Evolutionary conservation across 1,284 basidiomycete genomes (phyloP).

Genomic region (Xerocomus nothofagi): DNA sequence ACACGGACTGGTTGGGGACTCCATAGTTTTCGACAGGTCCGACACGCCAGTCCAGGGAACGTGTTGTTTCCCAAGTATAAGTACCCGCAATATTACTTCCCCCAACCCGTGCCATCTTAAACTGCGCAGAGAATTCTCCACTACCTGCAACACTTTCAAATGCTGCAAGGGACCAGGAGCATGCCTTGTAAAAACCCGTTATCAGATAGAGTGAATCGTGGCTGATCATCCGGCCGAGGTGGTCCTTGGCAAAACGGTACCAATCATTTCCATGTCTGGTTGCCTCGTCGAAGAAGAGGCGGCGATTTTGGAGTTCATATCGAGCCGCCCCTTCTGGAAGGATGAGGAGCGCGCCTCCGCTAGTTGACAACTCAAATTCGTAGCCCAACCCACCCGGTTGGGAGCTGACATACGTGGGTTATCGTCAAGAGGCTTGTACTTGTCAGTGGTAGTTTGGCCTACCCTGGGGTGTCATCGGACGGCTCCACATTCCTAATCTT

Average conservation of each 20-base stretch:
- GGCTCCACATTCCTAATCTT: slow-evolving; percentile 1
- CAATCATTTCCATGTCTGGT: slow-evolving; percentile 4
- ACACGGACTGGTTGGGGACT: slow-evolving; percentile 8
- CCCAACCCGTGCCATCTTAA: slow-evolving; percentile 2
- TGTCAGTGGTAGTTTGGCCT: not conserved
- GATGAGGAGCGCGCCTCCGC: slow-evolving; percentile 15
- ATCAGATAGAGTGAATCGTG: slow-evolving; percentile 18
- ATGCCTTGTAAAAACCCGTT: slow-evolving; percentile 14
- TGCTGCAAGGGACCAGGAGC: slow-evolving; percentile 19
- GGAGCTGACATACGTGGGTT: not conserved
- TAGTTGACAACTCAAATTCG: slow-evolving; percentile 7
- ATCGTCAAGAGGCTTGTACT: not conserved
- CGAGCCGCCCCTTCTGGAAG: slow-evolving; percentile 13
- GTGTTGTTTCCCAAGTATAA: slow-evolving; percentile 11
- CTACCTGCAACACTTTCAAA: slow-evolving; percentile 3
- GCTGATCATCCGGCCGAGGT: slow-evolving; percentile 7
- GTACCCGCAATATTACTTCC: not conserved
- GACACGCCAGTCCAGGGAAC: slow-evolving; percentile 6
- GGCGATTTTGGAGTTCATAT: slow-evolving; percentile 5
- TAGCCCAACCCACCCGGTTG: not conserved
- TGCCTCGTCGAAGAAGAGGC: slow-evolving; percentile 4
- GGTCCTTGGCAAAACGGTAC: slow-evolving; percentile 17
- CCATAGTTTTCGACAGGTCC: slow-evolving; percentile 6
- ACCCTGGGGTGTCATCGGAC: not conserved
- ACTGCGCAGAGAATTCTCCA: slow-evolving; percentile 3